These are phyloP conservation scores for Nitzschia palea DNA, from an alignment of 108 stramenopile species.

Conservation along the genomic window DNA sequence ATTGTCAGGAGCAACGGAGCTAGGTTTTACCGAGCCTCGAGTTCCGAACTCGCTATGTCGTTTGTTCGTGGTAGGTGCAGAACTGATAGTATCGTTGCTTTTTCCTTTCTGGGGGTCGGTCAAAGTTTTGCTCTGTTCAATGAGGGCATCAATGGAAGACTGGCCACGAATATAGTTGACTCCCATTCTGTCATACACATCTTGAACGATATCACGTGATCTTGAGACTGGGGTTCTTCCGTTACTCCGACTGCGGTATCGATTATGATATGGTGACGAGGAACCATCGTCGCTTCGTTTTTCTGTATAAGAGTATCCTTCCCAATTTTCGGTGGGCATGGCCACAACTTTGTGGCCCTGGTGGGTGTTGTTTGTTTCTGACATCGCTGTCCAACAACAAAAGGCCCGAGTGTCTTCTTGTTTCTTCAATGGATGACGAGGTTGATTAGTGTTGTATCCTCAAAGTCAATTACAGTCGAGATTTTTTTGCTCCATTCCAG, in stretches of 20 bases:
- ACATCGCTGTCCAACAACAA: not conserved
- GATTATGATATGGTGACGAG: not conserved
- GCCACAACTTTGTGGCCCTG: constrained; percentile 20
- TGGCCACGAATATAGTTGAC: constrained; percentile 33
- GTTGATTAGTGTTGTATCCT: no score
- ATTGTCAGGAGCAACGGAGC: no score
- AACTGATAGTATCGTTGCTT: not conserved
- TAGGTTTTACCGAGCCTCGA: no score
- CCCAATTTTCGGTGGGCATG: constrained; percentile 2
- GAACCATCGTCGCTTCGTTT: not conserved
- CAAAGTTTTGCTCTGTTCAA: not conserved
- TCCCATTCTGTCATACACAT: constrained; percentile 58
- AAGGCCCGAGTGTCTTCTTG: not conserved
- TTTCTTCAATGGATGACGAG: no score
- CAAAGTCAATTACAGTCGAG: no score
- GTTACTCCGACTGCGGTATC: constrained; percentile 1
- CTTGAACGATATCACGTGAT: constrained; percentile 44
- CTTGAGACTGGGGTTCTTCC: constrained; percentile 6
- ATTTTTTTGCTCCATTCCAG: no score
- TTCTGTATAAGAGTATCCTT: not conserved
- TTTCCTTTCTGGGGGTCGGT: not conserved
- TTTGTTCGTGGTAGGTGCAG: not conserved
- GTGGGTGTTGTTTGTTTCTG: not conserved
- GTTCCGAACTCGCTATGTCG: constrained; percentile 1
- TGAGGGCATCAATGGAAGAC: constrained; percentile 13